A percentile compares a stretch with the other conserved stretches of the same genome.
Conservation (phyloP, 208 protist species). For the Wallacemonas collosoma region DNA sequence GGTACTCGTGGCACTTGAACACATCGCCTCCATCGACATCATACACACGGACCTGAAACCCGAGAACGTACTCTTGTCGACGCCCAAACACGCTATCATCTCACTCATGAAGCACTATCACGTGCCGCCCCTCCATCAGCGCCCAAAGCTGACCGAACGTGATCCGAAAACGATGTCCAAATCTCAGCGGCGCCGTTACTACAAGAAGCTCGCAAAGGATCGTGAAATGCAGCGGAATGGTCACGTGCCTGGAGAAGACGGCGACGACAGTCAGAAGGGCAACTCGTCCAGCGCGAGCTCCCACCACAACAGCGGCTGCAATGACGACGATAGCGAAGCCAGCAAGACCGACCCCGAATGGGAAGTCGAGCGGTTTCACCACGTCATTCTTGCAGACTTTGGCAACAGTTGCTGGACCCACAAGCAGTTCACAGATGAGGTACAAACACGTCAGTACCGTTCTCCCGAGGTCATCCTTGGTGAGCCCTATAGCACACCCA, state of each 20-base stretch:
- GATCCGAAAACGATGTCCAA: conserved; percentile 92
- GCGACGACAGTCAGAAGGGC: conserved; percentile 19
- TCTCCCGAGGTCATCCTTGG: conserved; percentile 93
- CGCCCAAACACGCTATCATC: conserved; percentile 83
- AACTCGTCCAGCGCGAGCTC: conserved; percentile 16
- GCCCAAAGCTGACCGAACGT: conserved; percentile 71
- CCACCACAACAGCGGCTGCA: conserved; percentile 10
- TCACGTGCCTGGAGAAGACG: conserved; percentile 24
- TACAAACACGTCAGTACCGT: conserved; percentile 94
- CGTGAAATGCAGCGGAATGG: conserved; percentile 25
- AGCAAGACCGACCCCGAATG: conserved; percentile 86
- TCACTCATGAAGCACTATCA: conserved; percentile 86
- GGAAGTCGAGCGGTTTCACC: conserved; percentile 84
- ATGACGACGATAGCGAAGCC: conserved; percentile 31
- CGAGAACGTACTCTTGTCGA: conserved; percentile 94
- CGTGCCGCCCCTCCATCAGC: conserved; percentile 70
- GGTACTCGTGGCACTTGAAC: conserved; percentile 93
- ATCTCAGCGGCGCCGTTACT: conserved; percentile 90
- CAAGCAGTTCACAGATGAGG: conserved; percentile 96
- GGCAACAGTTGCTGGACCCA: conserved; percentile 98
- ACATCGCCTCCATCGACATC: conserved; percentile 94
- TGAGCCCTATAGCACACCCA: conserved; percentile 76
- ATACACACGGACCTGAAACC: conserved; percentile 98
- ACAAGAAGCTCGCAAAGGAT: conserved; percentile 87
- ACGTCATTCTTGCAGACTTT: conserved; percentile 97